Conservation (phyloP, 352 stramenopile species). For the Pythium myriotylum region DNA sequence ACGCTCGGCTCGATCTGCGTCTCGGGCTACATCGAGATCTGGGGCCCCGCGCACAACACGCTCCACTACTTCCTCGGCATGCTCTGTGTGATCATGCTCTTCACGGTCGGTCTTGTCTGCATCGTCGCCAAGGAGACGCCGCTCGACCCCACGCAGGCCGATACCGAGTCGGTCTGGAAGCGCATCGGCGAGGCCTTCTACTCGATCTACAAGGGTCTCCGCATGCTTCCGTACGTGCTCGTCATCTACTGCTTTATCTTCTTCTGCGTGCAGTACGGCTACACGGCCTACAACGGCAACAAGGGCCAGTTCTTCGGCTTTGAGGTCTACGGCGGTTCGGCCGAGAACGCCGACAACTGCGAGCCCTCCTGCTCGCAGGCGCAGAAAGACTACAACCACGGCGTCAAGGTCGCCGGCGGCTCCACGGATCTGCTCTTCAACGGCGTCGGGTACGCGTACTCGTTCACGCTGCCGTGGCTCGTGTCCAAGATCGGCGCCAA, state of each 20-base stretch:
- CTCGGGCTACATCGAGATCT: constrained; percentile 50
- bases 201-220: constrained; percentile 39
- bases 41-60: constrained; percentile 46
- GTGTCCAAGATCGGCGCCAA: constrained; percentile 39
- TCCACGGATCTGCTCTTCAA: constrained; percentile 32
- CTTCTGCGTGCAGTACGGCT: constrained; percentile 48
- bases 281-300: constrained; percentile 56
- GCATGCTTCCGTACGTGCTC: constrained; percentile 35
- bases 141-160: constrained; percentile 19
- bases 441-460: constrained; percentile 40
- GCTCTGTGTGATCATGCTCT: constrained; percentile 42
- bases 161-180: neutral
- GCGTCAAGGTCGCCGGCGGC: constrained; percentile 45
- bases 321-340: constrained; percentile 33
- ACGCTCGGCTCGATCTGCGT: constrained; percentile 53
- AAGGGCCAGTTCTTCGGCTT: constrained; percentile 57
- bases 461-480: constrained; percentile 40
- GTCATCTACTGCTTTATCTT: constrained; percentile 41
- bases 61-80: constrained; percentile 57
- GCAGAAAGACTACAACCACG: constrained; percentile 44
- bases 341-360: constrained; percentile 30
- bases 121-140: constrained; percentile 43
- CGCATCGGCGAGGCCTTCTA: constrained; percentile 29
- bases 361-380: constrained; percentile 30
- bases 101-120: constrained; percentile 31